Percentiles rank a stretch among this genome's conserved stretches.
Evolutionary conservation across 495 filamentous ascomycete genomes (phyloP).

Genomic region (Xylaria venustula): DNA sequence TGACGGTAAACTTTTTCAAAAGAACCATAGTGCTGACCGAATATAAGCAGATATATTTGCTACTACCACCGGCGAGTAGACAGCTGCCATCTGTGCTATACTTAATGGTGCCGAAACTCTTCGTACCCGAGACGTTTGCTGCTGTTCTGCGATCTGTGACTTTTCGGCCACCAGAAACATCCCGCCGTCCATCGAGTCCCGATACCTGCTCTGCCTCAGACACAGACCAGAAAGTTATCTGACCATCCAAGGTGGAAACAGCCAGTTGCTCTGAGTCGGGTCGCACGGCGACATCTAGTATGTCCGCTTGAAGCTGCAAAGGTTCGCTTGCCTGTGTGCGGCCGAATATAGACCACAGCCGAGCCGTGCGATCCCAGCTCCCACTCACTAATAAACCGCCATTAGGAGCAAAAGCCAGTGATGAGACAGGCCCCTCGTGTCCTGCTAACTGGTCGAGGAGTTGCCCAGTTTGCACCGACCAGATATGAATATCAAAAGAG

Average conservation of each 20-base stretch:
- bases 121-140: conserved; percentile 84
- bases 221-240: conserved; percentile 92
- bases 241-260: conserved; percentile 88
- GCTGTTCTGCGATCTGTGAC: conserved; percentile 83
- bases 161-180: conserved; percentile 90
- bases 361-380: conserved; percentile 92
- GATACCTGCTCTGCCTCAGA: conserved; percentile 79
- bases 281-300: conserved; percentile 81
- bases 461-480: conserved; percentile 97
- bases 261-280: conserved; percentile 90
- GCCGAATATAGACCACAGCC: conserved; percentile 92
- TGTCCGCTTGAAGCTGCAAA: conserved; percentile 82
- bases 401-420: conserved; percentile 82
- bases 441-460: conserved; percentile 86
- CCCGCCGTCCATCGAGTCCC: conserved; percentile 81
- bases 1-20: conserved; percentile 92
- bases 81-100: conserved; percentile 92
- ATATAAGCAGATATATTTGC: conserved; percentile 97
- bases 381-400: conserved; percentile 81
- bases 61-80: conserved; percentile 86
- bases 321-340: conserved; percentile 94
- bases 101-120: conserved; percentile 80
- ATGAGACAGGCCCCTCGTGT: conserved; percentile 89
- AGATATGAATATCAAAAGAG: conserved; percentile 95
- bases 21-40: conserved; percentile 83